Evolutionary conservation across 352 stramenopile species (phyloP), one percentile per base, ranked within the genome.

Genomic region (Globisporangium camurandrum): DNA sequence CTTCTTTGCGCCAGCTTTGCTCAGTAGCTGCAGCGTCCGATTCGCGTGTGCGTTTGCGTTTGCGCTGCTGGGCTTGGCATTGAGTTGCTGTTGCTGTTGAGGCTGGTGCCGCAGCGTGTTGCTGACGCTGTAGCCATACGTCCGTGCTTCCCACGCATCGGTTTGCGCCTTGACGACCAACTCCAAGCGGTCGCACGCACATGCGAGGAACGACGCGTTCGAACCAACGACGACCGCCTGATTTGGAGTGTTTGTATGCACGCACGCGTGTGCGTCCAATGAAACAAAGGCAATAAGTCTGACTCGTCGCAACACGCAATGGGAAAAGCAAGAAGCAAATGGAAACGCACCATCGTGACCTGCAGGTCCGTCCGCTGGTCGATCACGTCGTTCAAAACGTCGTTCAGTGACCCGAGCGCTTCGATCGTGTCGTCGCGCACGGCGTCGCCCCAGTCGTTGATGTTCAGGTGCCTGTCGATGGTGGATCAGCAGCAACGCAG

Each of bases 351-450:
- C 74, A 79, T 88, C 4, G 77, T 80, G 14, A 89, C 79, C 56
- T 88, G 75, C 1, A 92, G 51, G 42, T 92, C 80, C 1, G 66
- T 71, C 45, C 77, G 67, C 43, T 85, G 65, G 39, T 92, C 77
- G 31, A 92, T 87, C 9, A 83, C 65, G 57, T 88, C 68, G 37
- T 89, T 92, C 34, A 92, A 46, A 2, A 80, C 76, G 20, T 84
- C 64, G 54, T 88, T 87, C 2, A 91, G 49, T 31, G 70, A 79
- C 1, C 69, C 69, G 33, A 91, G 64, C 2, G 73, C 75, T 62
- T 91, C 76, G 37, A 88, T 88, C 17, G 74, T 84, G 43, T 91
- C 80, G 51, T 84, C 73, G 27, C 76, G 71, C 39, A 91, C 80
- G 38, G 67, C 71, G 23, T 88, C 78, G 6, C 75, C 76, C 80